These are phyloP conservation scores for Epicoccum nigrum DNA, from an alignment of 2,329 filamentous ascomycete species.

Conservation along the genomic window DNA sequence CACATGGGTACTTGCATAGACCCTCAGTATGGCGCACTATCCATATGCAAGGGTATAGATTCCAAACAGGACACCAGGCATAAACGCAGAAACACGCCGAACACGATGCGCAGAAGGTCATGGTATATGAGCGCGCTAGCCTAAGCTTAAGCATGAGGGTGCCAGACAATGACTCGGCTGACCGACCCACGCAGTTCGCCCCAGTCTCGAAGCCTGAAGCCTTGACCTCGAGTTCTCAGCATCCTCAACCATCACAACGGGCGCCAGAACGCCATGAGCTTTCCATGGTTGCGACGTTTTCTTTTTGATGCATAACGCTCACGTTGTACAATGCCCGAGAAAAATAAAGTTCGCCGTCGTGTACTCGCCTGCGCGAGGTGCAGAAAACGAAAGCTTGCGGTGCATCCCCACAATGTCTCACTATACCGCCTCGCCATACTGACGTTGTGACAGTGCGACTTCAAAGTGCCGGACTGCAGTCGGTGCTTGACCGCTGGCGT, in stretches of 20 bases:
- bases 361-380: slow-evolving; percentile 47
- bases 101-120: background rate
- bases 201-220: background rate
- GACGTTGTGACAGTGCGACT: slow-evolving; percentile 40
- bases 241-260: slow-evolving; percentile 15
- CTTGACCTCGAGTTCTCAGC: slow-evolving; percentile 17
- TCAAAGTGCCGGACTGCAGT: slow-evolving; percentile 44
- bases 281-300: slow-evolving; percentile 21
- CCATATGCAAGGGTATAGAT: background rate
- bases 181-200: slow-evolving; percentile 4
- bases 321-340: slow-evolving; percentile 37
- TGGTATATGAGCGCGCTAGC: slow-evolving; percentile 10
- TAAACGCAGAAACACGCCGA: slow-evolving; percentile 2
- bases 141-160: slow-evolving; percentile 3
- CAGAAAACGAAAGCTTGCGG: slow-evolving; percentile 45
- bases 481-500: slow-evolving; percentile 41
- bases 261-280: slow-evolving; percentile 29
- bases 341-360: slow-evolving; percentile 42
- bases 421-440: slow-evolving; percentile 18
- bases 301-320: slow-evolving; percentile 21
- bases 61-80: background rate
- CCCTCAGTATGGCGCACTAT: slow-evolving; percentile 2
- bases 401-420: slow-evolving; percentile 22
- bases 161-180: slow-evolving; percentile 10
- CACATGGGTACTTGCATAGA: slow-evolving; percentile 5